Evolutionary conservation across 2,329 filamentous ascomycete species (phyloP), one percentile per base, ranked within the genome.

Genomic region (Erysiphe neolycopersici): DNA sequence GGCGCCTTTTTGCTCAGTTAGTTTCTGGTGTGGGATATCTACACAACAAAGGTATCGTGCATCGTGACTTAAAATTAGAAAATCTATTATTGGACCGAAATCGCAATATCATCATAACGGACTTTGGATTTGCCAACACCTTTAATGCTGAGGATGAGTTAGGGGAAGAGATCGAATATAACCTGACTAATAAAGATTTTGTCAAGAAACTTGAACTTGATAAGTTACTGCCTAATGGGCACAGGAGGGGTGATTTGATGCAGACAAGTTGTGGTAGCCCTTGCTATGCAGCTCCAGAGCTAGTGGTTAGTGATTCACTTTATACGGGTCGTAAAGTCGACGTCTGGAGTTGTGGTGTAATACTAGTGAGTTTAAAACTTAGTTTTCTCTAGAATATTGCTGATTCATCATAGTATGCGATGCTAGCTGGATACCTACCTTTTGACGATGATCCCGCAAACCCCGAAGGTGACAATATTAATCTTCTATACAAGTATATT

Each of bases 391-490:
- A 22, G 10, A 37, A 16, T 42, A 41, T 37, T 10, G 13, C 51
- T 57, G 49, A 51, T 49, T 46, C 44, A 50, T 33, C 40, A n/a
- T 55, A 95, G 85, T 98, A 98, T 59, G 89, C 89, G 46, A 98
- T 98, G 89, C 68, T 98, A 53, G 89, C 89, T 35, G 89, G 89
- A 38, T 98, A 98, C 59, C 68, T 98, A 12, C 89, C 89, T 3
- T 98, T 98, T 56, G 89, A 98, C 54, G 89, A 98, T 58, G 89
- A 98, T 55, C 89, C 89, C 49, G 89, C 85, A 39, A 98, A 98
- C 57, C 89, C 89, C 2, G 89, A 98, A 61, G 89, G 89, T 51
- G 89, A 98, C 60, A 98, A 98, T 58, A 98, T 98, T 64, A 98
- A 98, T 59, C 69, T 98, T 11, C 67, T 98, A 26, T 98, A 98